Evolutionary conservation across 495 filamentous ascomycete species (phyloP).

Genomic region (Friedmanniomyces simplex): DNA sequence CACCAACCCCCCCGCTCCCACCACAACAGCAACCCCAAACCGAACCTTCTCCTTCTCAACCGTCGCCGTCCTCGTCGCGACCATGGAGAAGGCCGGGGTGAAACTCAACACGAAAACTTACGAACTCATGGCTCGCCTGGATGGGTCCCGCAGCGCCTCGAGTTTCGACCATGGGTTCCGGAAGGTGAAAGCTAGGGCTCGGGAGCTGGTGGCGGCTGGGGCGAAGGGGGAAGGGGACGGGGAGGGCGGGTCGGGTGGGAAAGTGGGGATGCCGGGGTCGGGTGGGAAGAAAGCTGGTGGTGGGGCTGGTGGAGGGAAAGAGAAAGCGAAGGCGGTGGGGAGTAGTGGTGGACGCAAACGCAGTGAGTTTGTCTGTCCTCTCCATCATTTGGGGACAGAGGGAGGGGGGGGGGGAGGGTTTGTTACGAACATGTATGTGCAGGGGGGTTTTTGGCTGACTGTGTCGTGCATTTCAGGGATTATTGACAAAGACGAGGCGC

Average conservation of each 20-base stretch:
- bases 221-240: too few relatives aligned
- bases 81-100: background rate
- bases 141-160: background rate
- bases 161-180: slow-evolving; percentile 9
- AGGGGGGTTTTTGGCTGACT: background rate
- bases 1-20: background rate
- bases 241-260: too few relatives aligned
- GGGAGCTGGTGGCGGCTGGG: too few relatives aligned
- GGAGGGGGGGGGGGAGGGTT: too few relatives aligned
- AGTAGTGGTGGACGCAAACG: background rate
- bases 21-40: background rate
- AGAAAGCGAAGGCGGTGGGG: background rate
- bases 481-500: background rate
- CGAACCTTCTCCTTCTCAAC: slow-evolving; percentile 10
- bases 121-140: background rate
- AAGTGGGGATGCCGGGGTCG: background rate
- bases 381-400: too few relatives aligned
- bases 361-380: background rate
- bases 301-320: background rate
- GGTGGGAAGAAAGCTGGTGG: too few relatives aligned
- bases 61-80: background rate
- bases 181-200: slow-evolving; percentile 3
- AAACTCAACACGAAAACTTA: background rate
- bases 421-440: too few relatives aligned
- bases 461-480: background rate